phyloP scores from a whole-genome alignment of 805 yeast species.

The Priceomyces haplophilus region DNA sequence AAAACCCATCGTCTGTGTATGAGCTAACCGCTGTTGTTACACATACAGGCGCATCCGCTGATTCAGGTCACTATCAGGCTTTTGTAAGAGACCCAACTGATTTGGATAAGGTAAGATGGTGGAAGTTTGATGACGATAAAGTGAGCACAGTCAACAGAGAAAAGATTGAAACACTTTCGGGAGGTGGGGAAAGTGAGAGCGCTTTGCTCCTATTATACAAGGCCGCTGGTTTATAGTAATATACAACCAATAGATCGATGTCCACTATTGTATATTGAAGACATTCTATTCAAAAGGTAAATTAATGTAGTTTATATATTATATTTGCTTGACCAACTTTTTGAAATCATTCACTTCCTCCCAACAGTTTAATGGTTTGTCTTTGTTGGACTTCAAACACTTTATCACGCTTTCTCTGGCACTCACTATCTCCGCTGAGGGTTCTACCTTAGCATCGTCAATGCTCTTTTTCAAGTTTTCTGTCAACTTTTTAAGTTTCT shows the following conservation, averaged over 20 bases:
- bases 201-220: slow-evolving; percentile 87
- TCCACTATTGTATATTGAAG: not conserved
- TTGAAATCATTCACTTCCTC: slow-evolving; percentile 73
- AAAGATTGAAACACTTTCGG: slow-evolving; percentile 80
- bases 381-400: slow-evolving; percentile 63
- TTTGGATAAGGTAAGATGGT: slow-evolving; percentile 75
- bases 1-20: slow-evolving; percentile 85
- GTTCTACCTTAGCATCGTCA: slow-evolving; percentile 28
- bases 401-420: slow-evolving; percentile 51
- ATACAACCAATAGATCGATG: not conserved
- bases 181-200: slow-evolving; percentile 97
- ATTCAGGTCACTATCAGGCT: slow-evolving; percentile 95
- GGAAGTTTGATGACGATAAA: slow-evolving; percentile 91
- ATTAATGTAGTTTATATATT: slow-evolving; percentile 8
- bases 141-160: slow-evolving; percentile 76
- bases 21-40: slow-evolving; percentile 81
- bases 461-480: slow-evolving; percentile 33
- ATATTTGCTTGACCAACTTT: slow-evolving; percentile 50
- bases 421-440: slow-evolving; percentile 37
- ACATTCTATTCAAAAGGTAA: not conserved
- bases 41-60: slow-evolving; percentile 94
- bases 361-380: slow-evolving; percentile 76
- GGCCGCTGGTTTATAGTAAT: slow-evolving; percentile 60
- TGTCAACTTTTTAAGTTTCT: slow-evolving; percentile 39
- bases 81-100: slow-evolving; percentile 73